A percentile compares a stretch with the other conserved stretches of the same genome.
Conservation (phyloP, 2,329 filamentous ascomycete species). For the Elsinoe perseae region DNA sequence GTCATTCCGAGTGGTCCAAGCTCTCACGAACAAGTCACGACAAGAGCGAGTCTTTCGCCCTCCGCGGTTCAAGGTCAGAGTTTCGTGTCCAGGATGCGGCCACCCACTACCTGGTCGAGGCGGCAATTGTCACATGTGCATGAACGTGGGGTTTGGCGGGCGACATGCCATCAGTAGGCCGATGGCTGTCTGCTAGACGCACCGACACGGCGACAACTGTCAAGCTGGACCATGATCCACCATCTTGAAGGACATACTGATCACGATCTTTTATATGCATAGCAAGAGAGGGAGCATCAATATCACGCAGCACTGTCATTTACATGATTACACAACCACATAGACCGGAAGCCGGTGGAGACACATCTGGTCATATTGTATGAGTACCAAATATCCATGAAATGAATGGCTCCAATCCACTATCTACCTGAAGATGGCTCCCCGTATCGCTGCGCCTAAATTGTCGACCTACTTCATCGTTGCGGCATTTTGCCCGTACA, state of each 20-base stretch:
- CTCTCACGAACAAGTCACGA: background rate
- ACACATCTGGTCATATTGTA: too few relatives aligned
- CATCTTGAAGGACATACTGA: too few relatives aligned
- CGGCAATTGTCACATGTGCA: conserved; percentile 5
- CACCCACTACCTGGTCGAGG: background rate
- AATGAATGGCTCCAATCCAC: too few relatives aligned
- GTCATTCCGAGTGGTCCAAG: background rate
- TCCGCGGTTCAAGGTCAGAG: conserved; percentile 6
- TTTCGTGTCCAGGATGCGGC: conserved; percentile 6
- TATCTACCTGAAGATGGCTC: too few relatives aligned
- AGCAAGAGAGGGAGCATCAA: background rate
- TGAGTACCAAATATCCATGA: too few relatives aligned
- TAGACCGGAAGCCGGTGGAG: too few relatives aligned
- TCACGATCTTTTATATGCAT: background rate
- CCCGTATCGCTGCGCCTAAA: too few relatives aligned
- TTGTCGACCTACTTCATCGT: too few relatives aligned
- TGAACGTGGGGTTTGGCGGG: conserved; percentile 8
- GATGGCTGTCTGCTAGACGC: background rate
- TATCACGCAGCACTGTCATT: background rate
- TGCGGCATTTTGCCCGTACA: too few relatives aligned
- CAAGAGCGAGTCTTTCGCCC: conserved; percentile 13
- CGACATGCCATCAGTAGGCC: background rate
- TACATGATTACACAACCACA: too few relatives aligned
- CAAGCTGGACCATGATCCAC: background rate
- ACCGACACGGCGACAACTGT: background rate